Evolutionary conservation across 2,329 filamentous ascomycete genomes (phyloP), one percentile per base, ranked within the genome.

Genomic region (Colletotrichum chlorophyti): DNA sequence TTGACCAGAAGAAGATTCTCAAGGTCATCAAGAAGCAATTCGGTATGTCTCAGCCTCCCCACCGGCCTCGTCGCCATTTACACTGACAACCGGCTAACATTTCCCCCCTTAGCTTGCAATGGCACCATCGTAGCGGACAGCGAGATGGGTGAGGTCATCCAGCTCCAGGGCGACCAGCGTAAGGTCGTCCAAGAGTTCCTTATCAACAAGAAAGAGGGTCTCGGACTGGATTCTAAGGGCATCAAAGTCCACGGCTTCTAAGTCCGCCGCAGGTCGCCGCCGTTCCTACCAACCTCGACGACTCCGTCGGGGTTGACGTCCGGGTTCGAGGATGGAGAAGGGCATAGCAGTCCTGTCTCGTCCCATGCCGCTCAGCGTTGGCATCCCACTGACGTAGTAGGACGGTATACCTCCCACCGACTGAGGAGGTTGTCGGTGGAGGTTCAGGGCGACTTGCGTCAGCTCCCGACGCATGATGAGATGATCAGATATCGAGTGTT

Each of bases 1-100:
- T 97, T 75, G 94, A 97, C 82, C 93, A 95, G 81, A 98, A 97
- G 88, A 97, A 97, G 84, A 97, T 99, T 77, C 89, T 99, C 73
- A 97, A 97, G 85, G 93, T 96, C 80, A 97, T 98, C 85, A 98
- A 98, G 89, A 98, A 98, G 88, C 95, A 97, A 77, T 98, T 98
- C 74, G 90, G 90, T 93, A 84, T 64, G 87, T 71, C 49, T 38
- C 47, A 23, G 14, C 21, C 12, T 6, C 24, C 19, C 27, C 40
- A 12, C 3, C 21, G 17, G 3, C 5, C 15, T 23, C 4, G 17
- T 23, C 7, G 8, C 35, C 17, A n/a, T n/a, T n/a, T n/a, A n/a
- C n/a, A n/a, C n/a, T n/a, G n/a, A n/a, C 26, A 38, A 46, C 27
- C 58, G 6, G 11, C 59, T 63, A 31, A 53, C 67, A 72, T 72